These are phyloP conservation scores for Cucumis melo DNA, from an alignment of 306 rosid genomes.

Conservation along the genomic window DNA sequence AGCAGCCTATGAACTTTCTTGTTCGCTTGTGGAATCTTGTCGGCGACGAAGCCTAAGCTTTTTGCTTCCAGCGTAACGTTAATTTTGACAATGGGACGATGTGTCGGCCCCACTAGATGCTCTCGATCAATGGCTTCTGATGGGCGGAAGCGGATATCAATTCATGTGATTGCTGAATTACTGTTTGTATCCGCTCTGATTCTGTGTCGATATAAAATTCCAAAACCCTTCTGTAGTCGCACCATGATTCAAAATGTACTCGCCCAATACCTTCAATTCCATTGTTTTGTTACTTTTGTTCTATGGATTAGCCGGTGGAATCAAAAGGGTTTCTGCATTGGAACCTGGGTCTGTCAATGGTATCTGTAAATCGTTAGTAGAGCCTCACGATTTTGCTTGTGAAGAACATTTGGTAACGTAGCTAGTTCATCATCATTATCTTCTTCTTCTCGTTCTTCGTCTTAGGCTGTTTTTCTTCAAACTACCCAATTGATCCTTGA, in stretches of 20 bases:
- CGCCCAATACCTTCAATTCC: conserved; percentile 16
- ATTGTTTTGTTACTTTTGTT: conserved; percentile 12
- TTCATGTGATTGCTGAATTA: conserved; percentile 10
- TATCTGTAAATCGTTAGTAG: conserved; percentile 41
- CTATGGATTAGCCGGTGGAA: conserved; percentile 8
- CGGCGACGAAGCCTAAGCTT: neutral
- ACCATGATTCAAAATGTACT: conserved; percentile 2
- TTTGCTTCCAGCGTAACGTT: neutral
- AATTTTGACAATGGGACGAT: neutral
- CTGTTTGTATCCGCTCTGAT: conserved; percentile 13
- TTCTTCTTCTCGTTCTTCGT: neutral
- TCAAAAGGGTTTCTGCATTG: conserved; percentile 6
- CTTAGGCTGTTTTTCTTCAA: neutral
- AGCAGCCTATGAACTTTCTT: neutral
- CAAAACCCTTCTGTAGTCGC: neutral
- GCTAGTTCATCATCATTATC: neutral
- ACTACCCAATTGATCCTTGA: neutral
- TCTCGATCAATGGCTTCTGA: conserved; percentile 11
- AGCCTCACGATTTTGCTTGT: conserved; percentile 44
- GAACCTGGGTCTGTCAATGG: conserved; percentile 16
- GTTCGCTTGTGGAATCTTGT: neutral
- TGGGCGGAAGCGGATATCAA: neutral
- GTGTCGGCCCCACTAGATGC: conserved; percentile 14
- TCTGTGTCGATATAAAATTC: conserved; percentile 7
- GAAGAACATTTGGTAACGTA: conserved; percentile 44